Evolutionary conservation across 805 yeast genomes (phyloP).

Genomic region (Sugiyamaella smithiae): DNA sequence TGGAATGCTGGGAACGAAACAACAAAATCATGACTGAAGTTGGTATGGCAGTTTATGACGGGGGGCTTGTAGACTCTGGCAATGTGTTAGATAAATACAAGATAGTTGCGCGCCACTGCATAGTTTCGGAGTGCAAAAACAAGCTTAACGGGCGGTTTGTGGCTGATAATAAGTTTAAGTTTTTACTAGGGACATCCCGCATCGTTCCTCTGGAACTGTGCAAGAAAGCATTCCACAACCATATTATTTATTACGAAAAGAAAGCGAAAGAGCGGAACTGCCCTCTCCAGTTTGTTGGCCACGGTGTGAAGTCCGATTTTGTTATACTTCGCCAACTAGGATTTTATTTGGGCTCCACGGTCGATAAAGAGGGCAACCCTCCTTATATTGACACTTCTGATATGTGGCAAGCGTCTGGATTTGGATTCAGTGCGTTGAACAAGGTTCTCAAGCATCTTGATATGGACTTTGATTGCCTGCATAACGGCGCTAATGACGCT

Average conservation of each 20-base stretch:
- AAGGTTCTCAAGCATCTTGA: constrained; percentile 45
- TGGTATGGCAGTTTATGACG: constrained; percentile 22
- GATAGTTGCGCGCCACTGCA: constrained; percentile 15
- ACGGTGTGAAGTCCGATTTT: constrained; percentile 54
- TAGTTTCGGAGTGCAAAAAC: constrained; percentile 39
- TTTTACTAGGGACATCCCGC: constrained; percentile 49
- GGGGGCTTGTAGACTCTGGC: neutral
- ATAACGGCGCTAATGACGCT: constrained; percentile 73
- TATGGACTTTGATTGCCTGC: constrained; percentile 58
- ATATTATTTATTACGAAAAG: constrained; percentile 6
- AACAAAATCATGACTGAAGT: constrained; percentile 18
- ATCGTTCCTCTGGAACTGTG: constrained; percentile 38
- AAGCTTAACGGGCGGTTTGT: constrained; percentile 53
- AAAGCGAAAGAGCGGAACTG: constrained; percentile 4
- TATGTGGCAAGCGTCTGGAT: constrained; percentile 38
- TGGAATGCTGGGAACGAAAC: constrained; percentile 22
- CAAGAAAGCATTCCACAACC: constrained; percentile 26
- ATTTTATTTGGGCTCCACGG: constrained; percentile 30
- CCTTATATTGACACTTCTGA: constrained; percentile 47
- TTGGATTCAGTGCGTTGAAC: constrained; percentile 34
- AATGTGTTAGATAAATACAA: neutral
- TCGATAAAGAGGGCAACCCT: constrained; percentile 36
- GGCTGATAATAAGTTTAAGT: constrained; percentile 50
- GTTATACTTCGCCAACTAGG: constrained; percentile 48
- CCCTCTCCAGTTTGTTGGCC: constrained; percentile 50